Evolutionary conservation across 352 stramenopile species (phyloP).

Genomic region (Pythium monospermum): DNA sequence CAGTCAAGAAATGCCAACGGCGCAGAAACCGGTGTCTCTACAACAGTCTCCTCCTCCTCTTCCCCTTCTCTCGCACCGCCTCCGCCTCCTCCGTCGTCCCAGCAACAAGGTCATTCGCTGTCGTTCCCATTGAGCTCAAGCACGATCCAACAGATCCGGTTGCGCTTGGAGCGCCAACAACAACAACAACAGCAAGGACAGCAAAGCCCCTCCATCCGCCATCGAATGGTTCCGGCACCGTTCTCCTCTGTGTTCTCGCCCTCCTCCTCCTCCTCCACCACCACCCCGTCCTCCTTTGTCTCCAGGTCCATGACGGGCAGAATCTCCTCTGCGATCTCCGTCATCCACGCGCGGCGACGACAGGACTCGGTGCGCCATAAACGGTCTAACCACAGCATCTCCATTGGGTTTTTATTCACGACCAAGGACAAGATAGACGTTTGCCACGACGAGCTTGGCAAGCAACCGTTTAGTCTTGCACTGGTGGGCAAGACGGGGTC

Average conservation of each 20-base stretch:
- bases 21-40: no score
- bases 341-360: conserved; percentile 11
- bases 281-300: no score
- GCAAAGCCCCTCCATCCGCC: conserved; percentile 2
- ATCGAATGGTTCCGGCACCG: background rate
- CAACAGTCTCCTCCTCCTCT: conserved; percentile 1
- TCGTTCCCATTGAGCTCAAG: conserved; percentile 40
- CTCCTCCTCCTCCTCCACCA: no score
- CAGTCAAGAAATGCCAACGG: background rate
- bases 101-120: conserved; percentile 26
- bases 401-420: conserved; percentile 39
- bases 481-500: conserved; percentile 51
- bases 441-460: conserved; percentile 35
- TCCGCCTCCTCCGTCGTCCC: background rate
- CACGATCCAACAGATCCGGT: conserved; percentile 36
- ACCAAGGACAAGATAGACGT: conserved; percentile 17
- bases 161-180: conserved; percentile 33
- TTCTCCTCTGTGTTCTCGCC: no score
- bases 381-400: conserved; percentile 38
- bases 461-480: conserved; percentile 34
- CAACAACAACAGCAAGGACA: conserved; percentile 9
- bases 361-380: conserved; percentile 3
- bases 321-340: conserved; percentile 6
- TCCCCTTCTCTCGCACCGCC: background rate
- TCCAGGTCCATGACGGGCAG: no score